Evolutionary conservation across 805 yeast genomes (phyloP), one percentile per base, ranked within the genome.

Genomic region (Ogataea minuta): DNA sequence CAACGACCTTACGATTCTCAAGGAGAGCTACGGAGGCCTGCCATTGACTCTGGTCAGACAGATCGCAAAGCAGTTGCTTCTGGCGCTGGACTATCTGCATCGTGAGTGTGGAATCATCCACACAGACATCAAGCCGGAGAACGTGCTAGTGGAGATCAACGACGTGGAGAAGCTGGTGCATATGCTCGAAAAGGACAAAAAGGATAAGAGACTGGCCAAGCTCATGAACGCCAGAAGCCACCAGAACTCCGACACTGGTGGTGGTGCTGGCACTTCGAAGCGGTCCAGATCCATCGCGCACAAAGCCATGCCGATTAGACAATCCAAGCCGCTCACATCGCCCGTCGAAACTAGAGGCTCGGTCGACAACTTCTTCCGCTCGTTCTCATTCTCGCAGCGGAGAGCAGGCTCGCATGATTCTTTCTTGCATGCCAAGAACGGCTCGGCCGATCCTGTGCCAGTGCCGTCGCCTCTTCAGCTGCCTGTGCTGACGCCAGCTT

Each of bases 121-220:
- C 60, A 77, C 90, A 9, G 90, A 83, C 56, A 68, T 84, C 35
- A 84, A 84, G 59, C 89, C 90, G 2, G 90, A 83, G 53, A 84
- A 84, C 60, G 73, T 79, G 3, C 58, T 76, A 29, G 68, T 76
- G 28, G 78, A 74, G 46, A 72, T 79, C 23, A 67, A 70, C 39
- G 76, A 77, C 47, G 77, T 76, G 32, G 77, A 75, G 45, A 68
- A 65, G 43, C 66, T 78, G 32, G 73, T 78, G 28, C 59, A 64
- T 31, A 34, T 66, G 34, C 56, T 73, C 28, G 77, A 72, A 56
- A 44, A 62, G 49, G 60, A 66, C 52, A 41, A 59, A 17, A 54
- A 47, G 35, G 48, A 45, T 30, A 53, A 49, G 30, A 56, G 50
- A 36, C 21, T 49, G 25, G 39, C 45, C 28, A 53, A 56, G 35